Conservation (phyloP, 352 stramenopile genomes). For the Globisporangium yorkense region DNA sequence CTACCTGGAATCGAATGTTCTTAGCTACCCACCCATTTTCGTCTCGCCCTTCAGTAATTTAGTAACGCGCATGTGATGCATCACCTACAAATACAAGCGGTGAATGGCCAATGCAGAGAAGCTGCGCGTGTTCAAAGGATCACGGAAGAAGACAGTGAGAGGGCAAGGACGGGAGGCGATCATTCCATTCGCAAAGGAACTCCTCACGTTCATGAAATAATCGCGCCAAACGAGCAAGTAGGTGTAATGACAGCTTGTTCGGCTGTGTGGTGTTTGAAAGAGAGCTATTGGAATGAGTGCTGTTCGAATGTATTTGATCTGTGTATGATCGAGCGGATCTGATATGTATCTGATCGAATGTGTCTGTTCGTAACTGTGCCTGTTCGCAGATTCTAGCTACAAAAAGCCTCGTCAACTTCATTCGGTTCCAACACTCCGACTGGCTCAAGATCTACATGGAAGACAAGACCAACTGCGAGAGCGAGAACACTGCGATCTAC, state of each 20-base stretch:
- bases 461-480: neutral
- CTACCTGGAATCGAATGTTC: too few relatives aligned
- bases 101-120: neutral
- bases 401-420: neutral
- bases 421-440: neutral
- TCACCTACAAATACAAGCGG: too few relatives aligned
- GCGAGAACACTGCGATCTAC: neutral
- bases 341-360: too few relatives aligned
- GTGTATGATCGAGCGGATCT: too few relatives aligned
- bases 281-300: too few relatives aligned
- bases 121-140: neutral
- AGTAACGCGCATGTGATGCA: too few relatives aligned
- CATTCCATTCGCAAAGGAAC: neutral
- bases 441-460: neutral
- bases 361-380: too few relatives aligned
- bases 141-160: neutral
- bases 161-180: neutral
- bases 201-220: neutral
- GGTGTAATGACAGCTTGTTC: neutral
- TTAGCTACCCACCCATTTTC: too few relatives aligned
- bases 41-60: too few relatives aligned
- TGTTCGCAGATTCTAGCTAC: neutral
- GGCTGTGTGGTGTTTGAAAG: too few relatives aligned
- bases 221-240: neutral
- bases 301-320: too few relatives aligned